These are phyloP conservation scores for Meredithiella fracta DNA, from an alignment of 2,329 filamentous ascomycete species.

Conservation along the genomic window DNA sequence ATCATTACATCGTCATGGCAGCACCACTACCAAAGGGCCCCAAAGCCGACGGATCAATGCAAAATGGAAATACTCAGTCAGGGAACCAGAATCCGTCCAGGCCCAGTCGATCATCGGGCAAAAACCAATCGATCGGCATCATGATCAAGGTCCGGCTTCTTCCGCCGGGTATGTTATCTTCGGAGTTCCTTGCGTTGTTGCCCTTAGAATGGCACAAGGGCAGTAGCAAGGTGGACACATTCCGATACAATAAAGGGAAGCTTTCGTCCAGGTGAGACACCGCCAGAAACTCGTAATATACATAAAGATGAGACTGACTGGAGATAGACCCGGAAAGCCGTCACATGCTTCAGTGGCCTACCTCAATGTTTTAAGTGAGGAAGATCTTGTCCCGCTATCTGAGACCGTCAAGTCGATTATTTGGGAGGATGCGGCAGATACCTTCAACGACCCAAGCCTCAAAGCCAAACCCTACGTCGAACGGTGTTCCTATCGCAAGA, in stretches of 20 bases:
- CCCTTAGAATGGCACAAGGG: constrained; percentile 69
- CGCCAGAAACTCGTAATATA: neutral
- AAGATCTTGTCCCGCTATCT: constrained; percentile 49
- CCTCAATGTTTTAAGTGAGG: constrained; percentile 59
- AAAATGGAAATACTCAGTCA: too few relatives aligned
- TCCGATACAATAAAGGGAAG: constrained; percentile 49
- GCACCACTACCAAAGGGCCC: neutral
- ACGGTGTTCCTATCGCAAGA: constrained; percentile 68
- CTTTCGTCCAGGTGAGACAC: constrained; percentile 39
- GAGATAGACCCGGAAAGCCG: constrained; percentile 60
- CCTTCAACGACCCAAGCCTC: constrained; percentile 53
- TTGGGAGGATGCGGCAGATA: constrained; percentile 72
- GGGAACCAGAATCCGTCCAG: too few relatives aligned
- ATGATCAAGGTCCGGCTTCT: constrained; percentile 76
- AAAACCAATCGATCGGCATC: constrained; percentile 37
- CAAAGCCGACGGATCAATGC: neutral
- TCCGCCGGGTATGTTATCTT: constrained; percentile 66
- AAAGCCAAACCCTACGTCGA: constrained; percentile 67
- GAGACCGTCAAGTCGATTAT: constrained; percentile 50
- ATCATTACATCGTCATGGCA: neutral
- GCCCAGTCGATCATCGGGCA: neutral
- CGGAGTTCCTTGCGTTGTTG: constrained; percentile 56
- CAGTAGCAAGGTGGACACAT: constrained; percentile 74
- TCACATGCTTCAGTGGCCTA: constrained; percentile 70
- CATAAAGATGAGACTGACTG: neutral